These are phyloP conservation scores for Chiua virens DNA, from an alignment of 768 basidiomycete genomes.

Conservation along the genomic window DNA sequence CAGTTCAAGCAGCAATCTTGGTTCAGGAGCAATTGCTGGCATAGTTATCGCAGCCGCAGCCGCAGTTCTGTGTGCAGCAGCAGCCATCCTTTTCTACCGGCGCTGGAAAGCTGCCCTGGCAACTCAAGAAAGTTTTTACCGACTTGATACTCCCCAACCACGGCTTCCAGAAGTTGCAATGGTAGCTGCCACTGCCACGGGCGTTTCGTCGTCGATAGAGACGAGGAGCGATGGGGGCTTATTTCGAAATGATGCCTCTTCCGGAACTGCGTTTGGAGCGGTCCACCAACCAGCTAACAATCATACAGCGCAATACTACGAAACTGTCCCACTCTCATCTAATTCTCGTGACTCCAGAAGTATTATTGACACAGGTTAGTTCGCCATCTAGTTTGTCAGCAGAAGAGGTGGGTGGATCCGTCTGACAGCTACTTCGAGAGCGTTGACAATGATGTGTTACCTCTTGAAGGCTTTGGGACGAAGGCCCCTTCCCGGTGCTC, in stretches of 20 bases:
- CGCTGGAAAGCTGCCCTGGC: conserved; percentile 19
- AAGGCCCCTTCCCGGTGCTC: conserved; percentile 25
- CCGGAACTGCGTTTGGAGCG: background rate
- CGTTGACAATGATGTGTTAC: background rate
- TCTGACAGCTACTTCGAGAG: background rate
- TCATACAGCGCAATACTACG: background rate
- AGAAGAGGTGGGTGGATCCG: conserved; percentile 19
- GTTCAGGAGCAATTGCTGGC: conserved; percentile 26
- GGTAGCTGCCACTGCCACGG: background rate
- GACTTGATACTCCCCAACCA: too few species aligned
- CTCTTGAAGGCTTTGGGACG: conserved; percentile 6
- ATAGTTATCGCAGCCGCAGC: conserved; percentile 13
- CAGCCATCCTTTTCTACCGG: conserved; percentile 21
- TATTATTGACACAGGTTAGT: background rate
- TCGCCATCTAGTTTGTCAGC: background rate
- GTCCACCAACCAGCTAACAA: conserved; percentile 6
- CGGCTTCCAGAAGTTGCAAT: background rate
- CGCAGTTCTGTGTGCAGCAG: conserved; percentile 12
- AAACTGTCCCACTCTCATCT: background rate
- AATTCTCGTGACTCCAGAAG: conserved; percentile 11
- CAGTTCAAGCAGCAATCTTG: too few species aligned
- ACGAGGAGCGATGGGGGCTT: conserved; percentile 14
- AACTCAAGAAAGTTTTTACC: too few species aligned
- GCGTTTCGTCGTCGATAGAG: conserved; percentile 22
- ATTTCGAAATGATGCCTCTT: conserved; percentile 3